Evolutionary conservation across 1,139 yeast species (phyloP).

Genomic region (Geotrichum macrosporum): DNA sequence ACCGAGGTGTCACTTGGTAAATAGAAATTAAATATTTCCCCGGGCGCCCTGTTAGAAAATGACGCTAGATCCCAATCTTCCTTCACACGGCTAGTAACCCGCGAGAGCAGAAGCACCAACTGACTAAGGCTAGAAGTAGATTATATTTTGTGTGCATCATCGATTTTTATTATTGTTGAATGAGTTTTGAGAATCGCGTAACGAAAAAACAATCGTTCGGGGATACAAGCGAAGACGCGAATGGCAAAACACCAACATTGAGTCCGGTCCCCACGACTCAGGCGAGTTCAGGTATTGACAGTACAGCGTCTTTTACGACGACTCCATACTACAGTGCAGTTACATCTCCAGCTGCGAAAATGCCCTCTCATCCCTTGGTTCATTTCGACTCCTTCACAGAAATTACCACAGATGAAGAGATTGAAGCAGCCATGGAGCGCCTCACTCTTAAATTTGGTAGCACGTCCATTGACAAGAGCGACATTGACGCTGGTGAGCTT

Average conservation of each 20-base stretch:
- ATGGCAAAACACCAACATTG: too few species aligned
- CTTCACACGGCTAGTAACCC: not conserved
- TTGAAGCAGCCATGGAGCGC: constrained; percentile 8
- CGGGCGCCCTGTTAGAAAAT: not conserved
- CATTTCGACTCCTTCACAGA: not conserved
- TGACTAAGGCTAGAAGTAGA: not conserved
- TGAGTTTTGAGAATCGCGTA: too few species aligned
- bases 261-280: too few species aligned
- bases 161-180: too few species aligned
- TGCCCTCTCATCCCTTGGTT: not conserved
- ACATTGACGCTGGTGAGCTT: constrained; percentile 4
- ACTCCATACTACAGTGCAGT: constrained; percentile 3
- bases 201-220: too few species aligned
- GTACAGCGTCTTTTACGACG: too few species aligned
- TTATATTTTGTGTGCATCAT: too few species aligned
- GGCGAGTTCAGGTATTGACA: too few species aligned
- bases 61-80: not conserved
- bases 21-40: not conserved
- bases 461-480: not conserved
- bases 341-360: not conserved
- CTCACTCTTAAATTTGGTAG: constrained; percentile 6
- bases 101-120: not conserved
- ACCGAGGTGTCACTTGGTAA: too few species aligned
- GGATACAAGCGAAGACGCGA: too few species aligned
- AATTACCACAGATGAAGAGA: constrained; percentile 3